A percentile compares a stretch with the other conserved stretches of the same genome.
Conservation (phyloP, 495 filamentous ascomycete genomes). For the Lepraria neglecta region DNA sequence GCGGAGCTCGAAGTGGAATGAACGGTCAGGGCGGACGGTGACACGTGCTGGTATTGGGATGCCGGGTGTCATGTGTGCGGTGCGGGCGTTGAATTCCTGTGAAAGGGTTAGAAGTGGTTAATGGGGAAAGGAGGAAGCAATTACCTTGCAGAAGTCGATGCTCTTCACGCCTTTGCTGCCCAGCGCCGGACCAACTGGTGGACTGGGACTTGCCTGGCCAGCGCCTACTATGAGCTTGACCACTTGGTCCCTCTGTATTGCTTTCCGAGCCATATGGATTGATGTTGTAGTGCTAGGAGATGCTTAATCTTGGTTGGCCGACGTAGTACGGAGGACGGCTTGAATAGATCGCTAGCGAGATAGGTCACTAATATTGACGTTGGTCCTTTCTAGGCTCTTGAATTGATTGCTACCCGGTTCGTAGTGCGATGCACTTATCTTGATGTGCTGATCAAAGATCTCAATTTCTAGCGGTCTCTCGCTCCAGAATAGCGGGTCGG, state of each 20-base stretch:
- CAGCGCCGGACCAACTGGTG: slow-evolving; percentile 94
- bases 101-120: slow-evolving; percentile 12
- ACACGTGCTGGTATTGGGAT: slow-evolving; percentile 85
- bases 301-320: no score
- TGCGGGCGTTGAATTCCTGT: slow-evolving; percentile 97
- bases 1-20: slow-evolving; percentile 87
- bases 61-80: slow-evolving; percentile 72
- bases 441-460: slow-evolving; percentile 1
- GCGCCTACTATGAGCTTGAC: slow-evolving; percentile 98
- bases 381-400: no score
- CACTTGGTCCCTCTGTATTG: slow-evolving; percentile 67
- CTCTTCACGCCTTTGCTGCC: slow-evolving; percentile 98
- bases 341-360: no score
- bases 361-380: no score
- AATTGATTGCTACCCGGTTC: no score
- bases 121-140: slow-evolving; percentile 6
- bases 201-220: slow-evolving; percentile 91
- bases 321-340: no score
- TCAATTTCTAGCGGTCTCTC: background rate
- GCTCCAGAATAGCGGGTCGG: slow-evolving; percentile 1
- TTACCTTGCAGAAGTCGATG: slow-evolving; percentile 99
- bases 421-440: no score
- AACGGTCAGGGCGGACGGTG: slow-evolving; percentile 86
- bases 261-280: slow-evolving; percentile 68
- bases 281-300: background rate